These are phyloP conservation scores for Candida krabiensis DNA, from an alignment of 805 yeast genomes.

Conservation along the genomic window DNA sequence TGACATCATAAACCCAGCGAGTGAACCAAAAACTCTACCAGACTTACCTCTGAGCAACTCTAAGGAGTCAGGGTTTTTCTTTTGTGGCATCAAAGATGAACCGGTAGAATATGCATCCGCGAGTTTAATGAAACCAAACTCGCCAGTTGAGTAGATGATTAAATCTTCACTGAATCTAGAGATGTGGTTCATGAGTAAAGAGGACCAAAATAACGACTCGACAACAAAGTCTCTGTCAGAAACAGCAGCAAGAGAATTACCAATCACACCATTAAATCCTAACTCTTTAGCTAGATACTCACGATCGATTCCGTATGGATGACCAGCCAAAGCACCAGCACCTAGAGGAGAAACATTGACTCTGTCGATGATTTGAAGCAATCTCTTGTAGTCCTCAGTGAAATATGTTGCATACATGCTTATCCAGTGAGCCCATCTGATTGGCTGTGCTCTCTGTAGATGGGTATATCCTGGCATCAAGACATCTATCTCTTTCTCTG, in stretches of 20 bases:
- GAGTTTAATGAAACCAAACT: constrained; percentile 88
- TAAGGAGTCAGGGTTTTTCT: constrained; percentile 95
- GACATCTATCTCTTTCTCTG: constrained; percentile 80
- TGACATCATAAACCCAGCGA: constrained; percentile 95
- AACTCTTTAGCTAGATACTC: constrained; percentile 79
- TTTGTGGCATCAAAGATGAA: constrained; percentile 97
- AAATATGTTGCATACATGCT: constrained; percentile 93
- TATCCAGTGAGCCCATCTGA: constrained; percentile 98
- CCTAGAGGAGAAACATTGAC: constrained; percentile 92
- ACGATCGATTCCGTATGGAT: constrained; percentile 98
- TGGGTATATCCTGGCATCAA: constrained; percentile 99
- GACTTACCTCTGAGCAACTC: constrained; percentile 95
- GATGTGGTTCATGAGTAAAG: constrained; percentile 92
- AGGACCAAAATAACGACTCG: constrained; percentile 93
- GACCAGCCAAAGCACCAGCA: constrained; percentile 98
- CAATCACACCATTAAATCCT: constrained; percentile 84
- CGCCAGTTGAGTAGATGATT: constrained; percentile 95
- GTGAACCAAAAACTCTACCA: constrained; percentile 94
- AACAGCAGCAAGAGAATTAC: constrained; percentile 95
- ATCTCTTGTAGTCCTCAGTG: constrained; percentile 84
- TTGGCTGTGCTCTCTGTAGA: constrained; percentile 98
- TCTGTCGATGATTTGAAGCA: constrained; percentile 76
- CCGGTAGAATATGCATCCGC: constrained; percentile 99
- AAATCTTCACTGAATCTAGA: constrained; percentile 94
- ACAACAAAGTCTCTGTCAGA: constrained; percentile 97